Evolutionary conservation across 345 rosid genomes (phyloP).

Genomic region (Geranium brycei): DNA sequence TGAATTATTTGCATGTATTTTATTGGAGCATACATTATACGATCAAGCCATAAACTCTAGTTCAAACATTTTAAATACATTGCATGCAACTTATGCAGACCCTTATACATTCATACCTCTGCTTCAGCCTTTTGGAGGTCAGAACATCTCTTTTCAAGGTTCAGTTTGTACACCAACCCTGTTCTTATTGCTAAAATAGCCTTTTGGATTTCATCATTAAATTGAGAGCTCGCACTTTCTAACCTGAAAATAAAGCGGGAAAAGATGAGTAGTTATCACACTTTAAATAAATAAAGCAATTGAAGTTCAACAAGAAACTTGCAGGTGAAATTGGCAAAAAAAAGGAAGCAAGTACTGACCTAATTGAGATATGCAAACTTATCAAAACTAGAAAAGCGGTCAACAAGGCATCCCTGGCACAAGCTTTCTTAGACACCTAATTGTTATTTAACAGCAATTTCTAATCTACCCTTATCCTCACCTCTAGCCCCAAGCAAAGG

Average conservation of each 20-base stretch:
- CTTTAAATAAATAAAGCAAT: background rate
- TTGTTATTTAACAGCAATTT: no score
- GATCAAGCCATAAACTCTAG: background rate
- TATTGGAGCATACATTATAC: background rate
- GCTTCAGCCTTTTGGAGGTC: conserved; percentile 85
- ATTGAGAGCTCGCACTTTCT: conserved; percentile 31
- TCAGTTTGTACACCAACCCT: conserved; percentile 36
- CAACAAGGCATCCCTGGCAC: background rate
- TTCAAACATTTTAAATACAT: background rate
- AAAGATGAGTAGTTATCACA: conserved; percentile 5
- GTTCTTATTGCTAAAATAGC: conserved; percentile 27
- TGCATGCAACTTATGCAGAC: no score
- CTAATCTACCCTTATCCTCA: no score
- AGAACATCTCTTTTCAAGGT: conserved; percentile 37
- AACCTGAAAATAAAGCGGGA: conserved; percentile 31
- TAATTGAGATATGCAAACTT: background rate
- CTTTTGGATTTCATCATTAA: conserved; percentile 27
- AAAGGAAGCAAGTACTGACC: background rate
- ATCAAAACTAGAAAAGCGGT: no score
- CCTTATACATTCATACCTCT: conserved; percentile 37
- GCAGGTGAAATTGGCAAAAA: no score
- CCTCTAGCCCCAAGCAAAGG: no score
- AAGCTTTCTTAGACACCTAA: background rate
- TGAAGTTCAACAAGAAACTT: no score
- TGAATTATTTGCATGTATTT: background rate